Evolutionary conservation across 805 yeast species (phyloP).

Genomic region (Candida maris): DNA sequence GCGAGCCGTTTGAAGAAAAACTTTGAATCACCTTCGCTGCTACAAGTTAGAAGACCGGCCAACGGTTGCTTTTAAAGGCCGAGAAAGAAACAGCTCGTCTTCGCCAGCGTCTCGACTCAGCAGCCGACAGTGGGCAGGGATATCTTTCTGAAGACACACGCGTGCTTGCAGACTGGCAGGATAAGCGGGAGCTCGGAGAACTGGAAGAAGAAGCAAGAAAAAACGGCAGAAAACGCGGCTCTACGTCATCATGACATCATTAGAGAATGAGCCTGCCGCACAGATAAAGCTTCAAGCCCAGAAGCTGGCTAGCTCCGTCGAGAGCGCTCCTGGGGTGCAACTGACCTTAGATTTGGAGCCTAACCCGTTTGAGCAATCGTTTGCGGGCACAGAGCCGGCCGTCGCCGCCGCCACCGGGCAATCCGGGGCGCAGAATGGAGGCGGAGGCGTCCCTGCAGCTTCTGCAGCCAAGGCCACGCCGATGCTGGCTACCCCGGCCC

Average conservation of each 20-base stretch:
- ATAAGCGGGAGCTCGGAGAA: too few species aligned
- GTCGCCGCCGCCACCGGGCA: slow-evolving; percentile 3
- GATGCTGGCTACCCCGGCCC: background rate
- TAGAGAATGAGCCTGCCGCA: slow-evolving; percentile 7
- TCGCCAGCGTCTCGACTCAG: too few species aligned
- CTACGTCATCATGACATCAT: slow-evolving; percentile 20
- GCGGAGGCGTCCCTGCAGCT: background rate
- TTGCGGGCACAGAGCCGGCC: slow-evolving; percentile 40
- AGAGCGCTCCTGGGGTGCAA: slow-evolving; percentile 7
- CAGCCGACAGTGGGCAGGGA: too few species aligned
- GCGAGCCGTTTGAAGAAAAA: too few species aligned
- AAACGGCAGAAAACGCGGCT: too few species aligned
- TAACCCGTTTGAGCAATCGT: slow-evolving; percentile 92
- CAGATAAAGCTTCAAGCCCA: background rate
- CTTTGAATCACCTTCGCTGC: too few species aligned
- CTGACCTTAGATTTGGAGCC: slow-evolving; percentile 59
- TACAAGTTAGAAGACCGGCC: too few species aligned
- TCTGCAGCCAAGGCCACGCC: background rate
- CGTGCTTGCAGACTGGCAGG: too few species aligned
- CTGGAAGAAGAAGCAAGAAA: too few species aligned
- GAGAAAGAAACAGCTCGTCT: too few species aligned
- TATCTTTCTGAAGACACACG: too few species aligned
- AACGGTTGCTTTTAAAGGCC: too few species aligned
- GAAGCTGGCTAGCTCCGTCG: slow-evolving; percentile 2
- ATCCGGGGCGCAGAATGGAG: slow-evolving; percentile 20